phyloP scores from a whole-genome alignment of 148 eudicot genomes.

The Rhododendron ovatum region DNA sequence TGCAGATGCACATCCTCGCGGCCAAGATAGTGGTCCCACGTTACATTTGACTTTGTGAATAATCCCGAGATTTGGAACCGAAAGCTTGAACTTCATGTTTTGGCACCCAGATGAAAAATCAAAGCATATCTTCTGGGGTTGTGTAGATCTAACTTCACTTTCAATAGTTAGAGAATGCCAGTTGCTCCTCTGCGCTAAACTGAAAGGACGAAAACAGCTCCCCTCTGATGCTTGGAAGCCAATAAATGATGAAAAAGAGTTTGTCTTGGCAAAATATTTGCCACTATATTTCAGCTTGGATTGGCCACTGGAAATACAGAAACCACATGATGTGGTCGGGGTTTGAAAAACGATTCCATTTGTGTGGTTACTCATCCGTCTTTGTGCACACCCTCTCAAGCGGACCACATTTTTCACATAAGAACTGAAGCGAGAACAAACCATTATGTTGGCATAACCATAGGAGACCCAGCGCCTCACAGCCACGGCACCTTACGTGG shows the following conservation, averaged over 20 bases:
- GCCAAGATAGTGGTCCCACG: conserved; percentile 37
- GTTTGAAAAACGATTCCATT: conserved; percentile 26
- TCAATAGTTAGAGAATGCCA: conserved; percentile 28
- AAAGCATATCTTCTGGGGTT: conserved; percentile 26
- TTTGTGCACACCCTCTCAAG: conserved; percentile 30
- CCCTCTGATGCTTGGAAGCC: conserved; percentile 33
- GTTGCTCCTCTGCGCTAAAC: conserved; percentile 24
- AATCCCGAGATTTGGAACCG: conserved; percentile 37
- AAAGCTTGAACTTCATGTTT: conserved; percentile 30
- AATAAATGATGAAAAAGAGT: conserved; percentile 27
- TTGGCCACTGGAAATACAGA: conserved; percentile 28
- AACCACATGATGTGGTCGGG: conserved; percentile 32
- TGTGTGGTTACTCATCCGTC: conserved; percentile 34
- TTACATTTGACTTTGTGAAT: conserved; percentile 34
- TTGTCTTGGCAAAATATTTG: conserved; percentile 25
- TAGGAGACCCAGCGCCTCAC: background rate
- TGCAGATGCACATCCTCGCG: conserved; percentile 32
- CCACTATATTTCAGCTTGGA: conserved; percentile 25
- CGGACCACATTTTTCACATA: conserved; percentile 27
- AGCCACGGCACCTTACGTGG: background rate
- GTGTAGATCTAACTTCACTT: conserved; percentile 23
- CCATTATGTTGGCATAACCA: conserved; percentile 37
- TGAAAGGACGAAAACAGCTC: conserved; percentile 19
- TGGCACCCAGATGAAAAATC: conserved; percentile 33
- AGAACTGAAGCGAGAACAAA: conserved; percentile 37